Evolutionary conservation across 1,139 yeast genomes (phyloP), one percentile per base, ranked within the genome.

Genomic region (Casaregolazyma lundiana): DNA sequence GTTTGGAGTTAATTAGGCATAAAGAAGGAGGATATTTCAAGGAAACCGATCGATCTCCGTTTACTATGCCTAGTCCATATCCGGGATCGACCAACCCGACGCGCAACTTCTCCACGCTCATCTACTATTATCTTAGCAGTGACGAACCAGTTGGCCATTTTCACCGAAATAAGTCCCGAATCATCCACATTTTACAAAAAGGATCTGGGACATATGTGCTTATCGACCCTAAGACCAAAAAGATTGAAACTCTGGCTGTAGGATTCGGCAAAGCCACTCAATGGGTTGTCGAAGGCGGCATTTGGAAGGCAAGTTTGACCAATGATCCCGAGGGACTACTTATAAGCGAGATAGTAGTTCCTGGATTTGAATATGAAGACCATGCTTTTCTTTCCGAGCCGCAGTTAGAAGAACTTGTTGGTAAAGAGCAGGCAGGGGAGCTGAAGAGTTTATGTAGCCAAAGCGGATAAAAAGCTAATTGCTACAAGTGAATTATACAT

Each of bases 211-310:
- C 71, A 49, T 75, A 73, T 51, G 77, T 75, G 4, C 59, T 74
- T 15, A 60, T 75, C 5, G 68, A 73, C 46, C 78, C 78, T 2
- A 66, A 71, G 49, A 40, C 41, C 21, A 78, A 78, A 1, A 47
- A 48, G 2, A 56, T 75, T 11, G 71, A 72, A 47, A 63, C 73
- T 1, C 75, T 75, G 54, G 65, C 64, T 16, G 79, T 75, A 17
- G 80, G 80, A 0, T 73, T 73, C 49, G 78, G 78, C 8, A 78
- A 75, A 55, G 63, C 67, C 2, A 64, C 72, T 26, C 80, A 75
- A 56, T 75, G 79, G 79, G 77, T 75, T 7, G 79, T 75, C n/a
- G 77, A 77, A 8, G 77, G 78, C 1, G 78, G 72, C 13, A 74
- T 71, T 17, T 75, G 72, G 62, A 75, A 75, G 53, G 78, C 78